phyloP scores from a whole-genome alignment of 1,139 yeast species.

The Pichia sp. region DNA sequence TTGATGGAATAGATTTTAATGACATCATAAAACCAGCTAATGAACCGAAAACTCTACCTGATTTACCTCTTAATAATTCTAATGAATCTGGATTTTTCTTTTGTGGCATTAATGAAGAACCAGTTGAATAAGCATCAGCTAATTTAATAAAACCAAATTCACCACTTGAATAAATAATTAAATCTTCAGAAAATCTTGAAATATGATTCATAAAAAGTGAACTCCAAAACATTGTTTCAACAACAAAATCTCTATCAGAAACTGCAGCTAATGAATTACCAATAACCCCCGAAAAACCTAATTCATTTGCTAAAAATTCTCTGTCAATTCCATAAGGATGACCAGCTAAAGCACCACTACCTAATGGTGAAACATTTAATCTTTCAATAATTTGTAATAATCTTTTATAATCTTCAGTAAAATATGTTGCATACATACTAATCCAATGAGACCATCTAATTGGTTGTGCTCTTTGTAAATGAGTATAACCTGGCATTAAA shows the following conservation, averaged over 20 bases:
- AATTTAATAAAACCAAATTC: constrained; percentile 91
- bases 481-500: constrained; percentile 98
- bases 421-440: constrained; percentile 88
- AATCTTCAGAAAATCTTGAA: constrained; percentile 89
- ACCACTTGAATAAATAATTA: constrained; percentile 92
- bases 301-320: constrained; percentile 71
- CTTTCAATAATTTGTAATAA: constrained; percentile 73
- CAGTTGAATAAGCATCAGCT: constrained; percentile 98
- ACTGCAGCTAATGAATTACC: constrained; percentile 95
- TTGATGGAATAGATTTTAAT: constrained; percentile 90
- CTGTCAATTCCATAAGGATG: constrained; percentile 98
- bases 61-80: constrained; percentile 91
- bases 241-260: constrained; percentile 95
- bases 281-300: constrained; percentile 78
- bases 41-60: constrained; percentile 95
- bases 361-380: constrained; percentile 85
- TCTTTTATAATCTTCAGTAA: constrained; percentile 84
- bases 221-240: constrained; percentile 97
- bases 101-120: constrained; percentile 98
- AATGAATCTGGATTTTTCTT: constrained; percentile 97
- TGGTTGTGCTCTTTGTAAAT: constrained; percentile 97
- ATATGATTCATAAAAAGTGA: constrained; percentile 91
- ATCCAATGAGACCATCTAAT: constrained; percentile 99
- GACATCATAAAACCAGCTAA: constrained; percentile 95
- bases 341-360: constrained; percentile 97